Evolutionary conservation across 2,329 filamentous ascomycete genomes (phyloP).

Genomic region (Fusarium chuoi): DNA sequence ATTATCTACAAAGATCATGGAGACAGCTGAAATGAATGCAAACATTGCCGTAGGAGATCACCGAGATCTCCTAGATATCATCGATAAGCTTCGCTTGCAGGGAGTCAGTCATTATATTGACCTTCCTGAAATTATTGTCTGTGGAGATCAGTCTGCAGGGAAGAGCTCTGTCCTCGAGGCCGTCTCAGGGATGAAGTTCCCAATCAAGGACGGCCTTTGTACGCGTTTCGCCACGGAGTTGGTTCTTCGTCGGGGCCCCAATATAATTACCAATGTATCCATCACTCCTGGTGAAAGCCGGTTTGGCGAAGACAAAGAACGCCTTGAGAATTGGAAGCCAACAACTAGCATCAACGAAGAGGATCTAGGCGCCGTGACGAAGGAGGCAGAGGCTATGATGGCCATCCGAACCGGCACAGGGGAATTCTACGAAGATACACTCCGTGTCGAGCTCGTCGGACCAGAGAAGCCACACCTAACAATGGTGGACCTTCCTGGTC

Average conservation of each 20-base stretch:
- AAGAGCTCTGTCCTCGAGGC: constrained; percentile 74
- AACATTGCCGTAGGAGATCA: not conserved
- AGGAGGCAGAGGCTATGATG: constrained; percentile 59
- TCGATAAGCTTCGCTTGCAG: constrained; percentile 50
- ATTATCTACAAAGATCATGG: not conserved
- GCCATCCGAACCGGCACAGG: constrained; percentile 52
- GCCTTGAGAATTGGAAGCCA: constrained; percentile 25
- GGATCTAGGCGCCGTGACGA: constrained; percentile 47
- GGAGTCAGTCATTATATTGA: constrained; percentile 51
- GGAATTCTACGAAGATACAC: constrained; percentile 58
- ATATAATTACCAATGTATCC: constrained; percentile 48
- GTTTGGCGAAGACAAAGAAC: not conserved
- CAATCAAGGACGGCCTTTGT: constrained; percentile 66
- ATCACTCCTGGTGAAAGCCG: constrained; percentile 39
- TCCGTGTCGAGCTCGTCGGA: constrained; percentile 61
- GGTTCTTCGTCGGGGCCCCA: constrained; percentile 57
- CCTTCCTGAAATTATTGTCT: constrained; percentile 62
- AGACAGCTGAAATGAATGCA: not conserved
- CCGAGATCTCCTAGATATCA: constrained; percentile 44
- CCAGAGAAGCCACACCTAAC: constrained; percentile 65
- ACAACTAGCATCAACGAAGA: constrained; percentile 27
- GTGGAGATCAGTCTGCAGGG: constrained; percentile 69
- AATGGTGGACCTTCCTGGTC: constrained; percentile 68
- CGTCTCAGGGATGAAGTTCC: constrained; percentile 70
- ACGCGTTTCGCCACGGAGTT: constrained; percentile 72